Percentiles rank a stretch among this genome's conserved stretches.
Conservation (phyloP, 768 basidiomycete genomes). For the Auriscalpium microsporum region DNA sequence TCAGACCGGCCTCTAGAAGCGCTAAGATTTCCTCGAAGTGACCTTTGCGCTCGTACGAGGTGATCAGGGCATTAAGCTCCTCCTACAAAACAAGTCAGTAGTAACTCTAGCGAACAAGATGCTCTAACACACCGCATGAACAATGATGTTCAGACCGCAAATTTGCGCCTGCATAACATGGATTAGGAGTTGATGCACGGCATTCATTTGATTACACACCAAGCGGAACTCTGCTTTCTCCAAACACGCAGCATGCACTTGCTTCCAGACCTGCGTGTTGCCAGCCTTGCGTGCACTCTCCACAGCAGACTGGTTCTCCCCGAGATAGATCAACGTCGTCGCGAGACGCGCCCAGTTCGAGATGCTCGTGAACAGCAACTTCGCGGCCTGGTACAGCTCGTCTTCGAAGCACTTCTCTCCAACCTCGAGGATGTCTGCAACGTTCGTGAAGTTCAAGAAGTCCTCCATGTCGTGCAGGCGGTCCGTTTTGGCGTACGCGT, state of each 20-base stretch:
- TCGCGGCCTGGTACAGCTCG: conserved; percentile 94
- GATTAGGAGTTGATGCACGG: conserved; percentile 1
- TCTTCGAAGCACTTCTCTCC: conserved; percentile 99
- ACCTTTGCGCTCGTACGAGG: conserved; percentile 83
- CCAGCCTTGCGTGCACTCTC: conserved; percentile 99
- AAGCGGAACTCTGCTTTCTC: conserved; percentile 96
- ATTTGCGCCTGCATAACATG: conserved; percentile 70
- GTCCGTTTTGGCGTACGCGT: conserved; percentile 97
- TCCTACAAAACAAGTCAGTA: conserved; percentile 37
- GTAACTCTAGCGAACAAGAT: neutral
- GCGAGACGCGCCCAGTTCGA: conserved; percentile 98
- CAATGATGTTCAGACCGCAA: conserved; percentile 95
- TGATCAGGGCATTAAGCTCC: conserved; percentile 65
- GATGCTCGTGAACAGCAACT: conserved; percentile 91
- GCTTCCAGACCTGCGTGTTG: conserved; percentile 99
- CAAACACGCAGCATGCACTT: conserved; percentile 96
- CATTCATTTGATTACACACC: conserved; percentile 29
- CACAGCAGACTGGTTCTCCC: conserved; percentile 96
- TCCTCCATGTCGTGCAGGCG: conserved; percentile 99
- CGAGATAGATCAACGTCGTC: conserved; percentile 95
- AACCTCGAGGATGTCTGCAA: conserved; percentile 92
- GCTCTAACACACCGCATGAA: conserved; percentile 55
- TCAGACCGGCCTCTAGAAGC: conserved; percentile 89
- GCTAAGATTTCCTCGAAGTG: conserved; percentile 91
- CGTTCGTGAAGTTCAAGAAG: conserved; percentile 97